These are phyloP conservation scores for Phytophthora citricola DNA, from an alignment of 352 stramenopile genomes.

Conservation along the genomic window DNA sequence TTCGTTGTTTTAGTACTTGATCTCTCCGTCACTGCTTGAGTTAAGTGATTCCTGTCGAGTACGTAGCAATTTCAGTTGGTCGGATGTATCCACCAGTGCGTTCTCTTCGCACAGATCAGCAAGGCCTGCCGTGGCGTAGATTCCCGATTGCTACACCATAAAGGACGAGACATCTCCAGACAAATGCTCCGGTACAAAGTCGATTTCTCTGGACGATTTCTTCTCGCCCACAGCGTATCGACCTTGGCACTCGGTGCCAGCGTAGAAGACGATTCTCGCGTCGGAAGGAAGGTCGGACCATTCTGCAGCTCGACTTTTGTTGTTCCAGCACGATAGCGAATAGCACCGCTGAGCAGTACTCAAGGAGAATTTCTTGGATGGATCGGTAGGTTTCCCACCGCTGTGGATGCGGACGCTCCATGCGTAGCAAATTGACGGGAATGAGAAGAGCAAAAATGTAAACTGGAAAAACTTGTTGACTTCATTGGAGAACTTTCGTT, in stretches of 20 bases:
- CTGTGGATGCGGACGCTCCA: slow-evolving; percentile 21
- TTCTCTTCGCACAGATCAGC: slow-evolving; percentile 14
- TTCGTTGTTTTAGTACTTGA: too few relatives aligned
- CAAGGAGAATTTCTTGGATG: slow-evolving; percentile 19
- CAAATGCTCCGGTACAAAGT: slow-evolving; percentile 21
- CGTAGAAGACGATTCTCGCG: slow-evolving; percentile 22
- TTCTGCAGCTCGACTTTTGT: slow-evolving; percentile 12
- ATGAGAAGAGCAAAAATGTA: neutral
- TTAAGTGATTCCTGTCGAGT: neutral
- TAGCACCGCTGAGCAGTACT: slow-evolving; percentile 16
- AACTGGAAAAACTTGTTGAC: neutral
- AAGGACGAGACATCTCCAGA: slow-evolving; percentile 20
- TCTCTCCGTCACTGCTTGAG: slow-evolving; percentile 11
- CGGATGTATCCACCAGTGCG: neutral
- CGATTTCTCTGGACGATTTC: slow-evolving; percentile 8
- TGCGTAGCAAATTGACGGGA: neutral
- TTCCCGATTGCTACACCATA: slow-evolving; percentile 31
- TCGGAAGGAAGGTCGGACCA: slow-evolving; percentile 21
- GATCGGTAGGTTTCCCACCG: slow-evolving; percentile 15
- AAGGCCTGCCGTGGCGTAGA: slow-evolving; percentile 22
- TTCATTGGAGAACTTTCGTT: slow-evolving; percentile 5
- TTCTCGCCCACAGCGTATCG: slow-evolving; percentile 2
- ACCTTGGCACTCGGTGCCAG: slow-evolving; percentile 12
- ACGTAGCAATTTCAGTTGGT: neutral
- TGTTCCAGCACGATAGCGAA: slow-evolving; percentile 20